Base-by-base conservation (phyloP, 257 asterid species). In the Solanum rostratum region DNA sequence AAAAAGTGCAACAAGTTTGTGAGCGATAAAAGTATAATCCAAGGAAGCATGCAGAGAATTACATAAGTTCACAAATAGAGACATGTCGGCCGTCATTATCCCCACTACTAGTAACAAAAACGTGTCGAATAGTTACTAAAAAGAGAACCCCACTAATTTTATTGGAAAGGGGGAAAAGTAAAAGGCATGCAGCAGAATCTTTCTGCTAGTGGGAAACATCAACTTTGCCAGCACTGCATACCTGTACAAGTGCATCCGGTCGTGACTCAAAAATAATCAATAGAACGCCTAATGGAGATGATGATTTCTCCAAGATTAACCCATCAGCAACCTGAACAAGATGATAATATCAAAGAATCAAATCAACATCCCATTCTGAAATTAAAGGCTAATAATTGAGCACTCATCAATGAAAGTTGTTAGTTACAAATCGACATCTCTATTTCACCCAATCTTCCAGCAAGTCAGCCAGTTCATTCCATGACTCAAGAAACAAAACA, bases 231-330 rank as follows among this genome's bases (percentile, higher is more conserved):
- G 78, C 50, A 80, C 39, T 14, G 16, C 50, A 41, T 92, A 94
- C 98, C 95, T 94, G 96, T 85, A 93, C 95, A 84, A 94, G 88
- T 10, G 97, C 98, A 76, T 94, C 98, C 3, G 98, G 98, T 33
- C 98, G 97, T 20, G 98, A 93, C 91, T 94, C 98, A 80, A 94
- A 94, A 66, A 94, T 93, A 84, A 94, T 92, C 84, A 94, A 85
- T 41, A 93, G 91, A 85, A 94, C 96, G 13, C 98, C 97, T 73
- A 94, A 84, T 2, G 98, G 93, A 74, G 96, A 90, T 84, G 96
- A 86, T 59, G 90, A 90, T 90, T 94, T 94, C 82, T 94, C 98
- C 84, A 93, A 87, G 73, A 94, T 65, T 29, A 94, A 93, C 71
- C 97, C 94, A 79, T 94, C 95, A 83, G 95, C 92, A 85, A 94